Evolutionary conservation across 352 stramenopile genomes (phyloP), one percentile per base, ranked within the genome.

Genomic region (Phytophthora crassamura): DNA sequence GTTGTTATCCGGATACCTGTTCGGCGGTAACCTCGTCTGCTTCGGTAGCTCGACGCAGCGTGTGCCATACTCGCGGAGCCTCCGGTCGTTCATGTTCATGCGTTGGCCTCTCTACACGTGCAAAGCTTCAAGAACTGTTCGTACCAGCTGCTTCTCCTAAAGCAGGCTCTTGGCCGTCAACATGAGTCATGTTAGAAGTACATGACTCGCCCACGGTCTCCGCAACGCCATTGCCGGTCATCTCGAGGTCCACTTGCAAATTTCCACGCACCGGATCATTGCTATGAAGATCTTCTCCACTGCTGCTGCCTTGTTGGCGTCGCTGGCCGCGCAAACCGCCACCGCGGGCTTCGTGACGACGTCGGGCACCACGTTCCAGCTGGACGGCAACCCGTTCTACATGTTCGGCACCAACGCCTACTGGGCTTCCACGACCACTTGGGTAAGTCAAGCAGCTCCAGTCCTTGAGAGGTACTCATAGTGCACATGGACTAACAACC

Each of bases 381-480:
- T 70, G 28, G 69, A 77, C 43, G 69, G 69, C 48, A 47, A 53
- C 3, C 58, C 64, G 33, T 73, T 77, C 58, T 74, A 77, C 64
- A 46, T 73, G 32, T 72, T 75, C 34, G 67, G 67, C 40, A 75
- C 67, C 15, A 75, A 75, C 42, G 61, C 67, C 4, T 75, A 75
- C 56, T 75, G 67, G 67, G 61, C 67, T 15, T 72, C 67, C 1
- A 48, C 64, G 42, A 75, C 61, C 56, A 64, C 59, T 39, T 75
- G 67, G 67, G 67, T 75, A 30, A 64, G 48, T n/a, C n/a, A n/a
- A n/a, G n/a, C n/a, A n/a, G n/a, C n/a, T n/a, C n/a, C n/a, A n/a
- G n/a, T 46, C 14, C 8, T 47, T 47, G 41, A 30, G 7, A 5
- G 5, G 16, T 15, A 67, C 50, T 32, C 49, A 10, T 67, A 67